Evolutionary conservation across 179 eudicot species (phyloP).

Genomic region (Camellia oleifera): DNA sequence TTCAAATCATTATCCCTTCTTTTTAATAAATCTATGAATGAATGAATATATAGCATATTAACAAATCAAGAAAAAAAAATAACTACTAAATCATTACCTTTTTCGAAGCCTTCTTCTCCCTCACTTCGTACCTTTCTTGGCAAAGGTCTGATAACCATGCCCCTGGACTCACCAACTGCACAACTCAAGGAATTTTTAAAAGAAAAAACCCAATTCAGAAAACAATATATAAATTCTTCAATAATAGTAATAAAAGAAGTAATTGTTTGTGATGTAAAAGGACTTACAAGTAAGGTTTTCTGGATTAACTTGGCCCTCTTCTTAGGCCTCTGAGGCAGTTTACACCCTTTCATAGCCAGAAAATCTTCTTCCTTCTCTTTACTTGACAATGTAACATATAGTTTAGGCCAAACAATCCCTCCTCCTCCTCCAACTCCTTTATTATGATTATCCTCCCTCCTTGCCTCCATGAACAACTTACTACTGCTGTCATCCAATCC

Average conservation of each 20-base stretch:
- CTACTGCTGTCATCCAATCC: conserved; percentile 40
- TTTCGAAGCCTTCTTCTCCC: conserved; percentile 86
- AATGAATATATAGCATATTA: too few species aligned
- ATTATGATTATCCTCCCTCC: conserved; percentile 28
- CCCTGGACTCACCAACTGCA: conserved; percentile 93
- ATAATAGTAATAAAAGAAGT: too few species aligned
- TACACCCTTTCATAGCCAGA: conserved; percentile 64
- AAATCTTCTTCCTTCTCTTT: conserved; percentile 69
- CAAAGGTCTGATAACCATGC: conserved; percentile 87
- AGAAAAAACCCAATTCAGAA: conserved; percentile 18
- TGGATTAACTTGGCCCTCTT: conserved; percentile 54
- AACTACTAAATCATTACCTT: conserved; percentile 45
- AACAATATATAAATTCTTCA: neutral
- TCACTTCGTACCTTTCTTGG: conserved; percentile 94
- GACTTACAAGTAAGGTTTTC: conserved; percentile 44
- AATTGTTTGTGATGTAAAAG: too few species aligned
- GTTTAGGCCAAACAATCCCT: conserved; percentile 49
- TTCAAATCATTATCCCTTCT: neutral
- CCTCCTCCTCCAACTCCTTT: conserved; percentile 7
- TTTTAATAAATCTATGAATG: neutral
- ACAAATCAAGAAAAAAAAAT: neutral
- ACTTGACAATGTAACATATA: conserved; percentile 38
- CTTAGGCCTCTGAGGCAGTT: conserved; percentile 62
- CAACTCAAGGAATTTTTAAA: neutral
- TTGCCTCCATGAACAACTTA: conserved; percentile 25